These are phyloP conservation scores for Sicyos edulis DNA, from an alignment of 306 rosid genomes.

Conservation along the genomic window DNA sequence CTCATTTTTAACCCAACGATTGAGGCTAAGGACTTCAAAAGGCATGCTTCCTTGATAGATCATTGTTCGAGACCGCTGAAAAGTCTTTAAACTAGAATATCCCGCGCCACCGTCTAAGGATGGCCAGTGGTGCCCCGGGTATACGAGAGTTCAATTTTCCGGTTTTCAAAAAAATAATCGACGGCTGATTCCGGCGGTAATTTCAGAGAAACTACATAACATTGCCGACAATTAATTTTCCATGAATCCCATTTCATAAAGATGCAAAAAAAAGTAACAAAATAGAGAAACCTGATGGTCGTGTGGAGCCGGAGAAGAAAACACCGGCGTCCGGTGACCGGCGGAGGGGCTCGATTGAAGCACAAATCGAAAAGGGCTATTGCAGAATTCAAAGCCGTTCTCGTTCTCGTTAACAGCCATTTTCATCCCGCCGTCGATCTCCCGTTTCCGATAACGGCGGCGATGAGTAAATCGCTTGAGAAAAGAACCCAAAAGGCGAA, in stretches of 20 bases:
- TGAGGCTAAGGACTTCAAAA: too few relatives aligned
- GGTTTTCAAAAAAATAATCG: too few relatives aligned
- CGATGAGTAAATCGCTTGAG: constrained; percentile 43
- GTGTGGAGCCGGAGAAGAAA: constrained; percentile 47
- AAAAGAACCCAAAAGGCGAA: constrained; percentile 62
- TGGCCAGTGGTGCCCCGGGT: too few relatives aligned
- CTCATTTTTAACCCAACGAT: too few relatives aligned
- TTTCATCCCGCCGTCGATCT: constrained; percentile 13
- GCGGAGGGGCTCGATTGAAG: constrained; percentile 38
- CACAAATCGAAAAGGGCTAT: constrained; percentile 68
- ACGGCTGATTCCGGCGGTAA: too few relatives aligned
- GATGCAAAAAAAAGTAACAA: not conserved
- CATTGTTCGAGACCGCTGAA: too few relatives aligned
- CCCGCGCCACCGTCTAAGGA: too few relatives aligned
- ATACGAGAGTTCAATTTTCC: too few relatives aligned
- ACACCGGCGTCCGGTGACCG: constrained; percentile 60
- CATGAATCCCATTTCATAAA: not conserved
- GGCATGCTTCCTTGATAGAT: too few relatives aligned
- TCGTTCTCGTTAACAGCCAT: not conserved
- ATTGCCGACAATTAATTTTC: constrained; percentile 3
- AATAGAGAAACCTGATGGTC: constrained; percentile 39
- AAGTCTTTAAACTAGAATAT: too few relatives aligned
- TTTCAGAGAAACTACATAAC: too few relatives aligned
- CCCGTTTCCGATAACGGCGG: constrained; percentile 29
- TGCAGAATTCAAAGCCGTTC: constrained; percentile 11